These are phyloP conservation scores for Keithomyces neogunnii DNA, from an alignment of 2,329 filamentous ascomycete species.

Conservation along the genomic window DNA sequence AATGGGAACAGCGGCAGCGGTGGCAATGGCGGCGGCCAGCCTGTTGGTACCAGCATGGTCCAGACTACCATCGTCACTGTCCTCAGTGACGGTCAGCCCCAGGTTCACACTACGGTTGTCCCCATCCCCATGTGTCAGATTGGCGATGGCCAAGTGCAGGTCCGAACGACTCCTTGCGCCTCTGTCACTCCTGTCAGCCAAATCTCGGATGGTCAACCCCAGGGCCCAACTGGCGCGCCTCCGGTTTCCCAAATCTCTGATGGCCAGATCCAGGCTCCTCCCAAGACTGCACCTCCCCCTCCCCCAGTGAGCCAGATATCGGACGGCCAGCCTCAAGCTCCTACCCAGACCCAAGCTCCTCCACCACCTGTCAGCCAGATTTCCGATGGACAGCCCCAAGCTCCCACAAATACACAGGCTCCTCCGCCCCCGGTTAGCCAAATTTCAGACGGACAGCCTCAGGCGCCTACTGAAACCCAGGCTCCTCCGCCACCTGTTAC, in stretches of 20 bases:
- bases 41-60: conserved; percentile 37
- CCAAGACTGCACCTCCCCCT: conserved; percentile 6
- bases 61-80: conserved; percentile 42
- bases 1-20: conserved; percentile 9
- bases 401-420: conserved; percentile 32
- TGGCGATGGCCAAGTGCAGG: conserved; percentile 39
- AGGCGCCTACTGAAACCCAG: conserved; percentile 37
- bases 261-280: conserved; percentile 15
- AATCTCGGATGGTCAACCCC: conserved; percentile 16
- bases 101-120: conserved; percentile 36
- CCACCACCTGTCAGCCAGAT: conserved; percentile 29
- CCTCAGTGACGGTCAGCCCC: conserved; percentile 39
- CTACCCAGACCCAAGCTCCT: conserved; percentile 21
- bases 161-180: conserved; percentile 36
- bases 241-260: conserved; percentile 35
- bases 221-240: conserved; percentile 12
- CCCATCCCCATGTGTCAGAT: conserved; percentile 43
- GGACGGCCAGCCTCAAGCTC: conserved; percentile 40
- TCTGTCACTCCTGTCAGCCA: conserved; percentile 12
- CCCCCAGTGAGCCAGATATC: conserved; percentile 29
- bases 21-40: conserved; percentile 23
- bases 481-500: conserved; percentile 21
- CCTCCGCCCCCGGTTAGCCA: conserved; percentile 34
- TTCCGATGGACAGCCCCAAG: conserved; percentile 39
- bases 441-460: conserved; percentile 39